Conservation (phyloP, 305 asterid species). For the Fraxinus dipetala region DNA sequence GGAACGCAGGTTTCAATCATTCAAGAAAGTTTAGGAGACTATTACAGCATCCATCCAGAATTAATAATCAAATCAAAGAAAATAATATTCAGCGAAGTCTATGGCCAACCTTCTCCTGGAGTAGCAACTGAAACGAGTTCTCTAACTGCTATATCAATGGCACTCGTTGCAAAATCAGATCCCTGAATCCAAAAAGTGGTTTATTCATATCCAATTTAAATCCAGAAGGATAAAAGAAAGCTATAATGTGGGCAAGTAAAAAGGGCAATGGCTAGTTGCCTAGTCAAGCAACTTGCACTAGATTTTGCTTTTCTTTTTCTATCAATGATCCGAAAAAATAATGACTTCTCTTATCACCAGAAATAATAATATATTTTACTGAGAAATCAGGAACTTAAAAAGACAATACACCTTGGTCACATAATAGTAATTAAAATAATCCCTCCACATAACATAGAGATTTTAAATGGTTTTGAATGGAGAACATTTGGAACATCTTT, state of each 20-base stretch:
- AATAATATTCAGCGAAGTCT: not conserved
- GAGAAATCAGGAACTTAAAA: not conserved
- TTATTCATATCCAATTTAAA: conserved; percentile 16
- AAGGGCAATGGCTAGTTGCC: not conserved
- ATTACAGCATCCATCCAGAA: not conserved
- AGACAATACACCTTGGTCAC: not conserved
- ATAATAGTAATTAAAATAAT: not conserved
- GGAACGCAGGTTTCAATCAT: not conserved
- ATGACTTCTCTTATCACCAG: not conserved
- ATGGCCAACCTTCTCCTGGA: conserved; percentile 58
- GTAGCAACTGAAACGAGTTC: conserved; percentile 73
- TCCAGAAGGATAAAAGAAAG: not conserved
- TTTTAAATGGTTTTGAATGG: not conserved
- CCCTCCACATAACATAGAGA: not conserved
- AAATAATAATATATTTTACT: not conserved
- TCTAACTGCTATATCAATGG: conserved; percentile 63
- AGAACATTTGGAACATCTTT: not conserved
- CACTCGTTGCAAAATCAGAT: conserved; percentile 63
- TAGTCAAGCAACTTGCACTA: conserved; percentile 5
- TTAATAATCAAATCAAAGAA: conserved; percentile 10
- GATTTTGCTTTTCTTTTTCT: not conserved
- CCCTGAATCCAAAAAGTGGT: conserved; percentile 44
- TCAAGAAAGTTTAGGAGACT: conserved; percentile 4
- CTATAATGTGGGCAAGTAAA: conserved; percentile 1
- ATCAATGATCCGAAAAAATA: not conserved